phyloP scores from a whole-genome alignment of 768 basidiomycete genomes.

The Mycena kentingensis region DNA sequence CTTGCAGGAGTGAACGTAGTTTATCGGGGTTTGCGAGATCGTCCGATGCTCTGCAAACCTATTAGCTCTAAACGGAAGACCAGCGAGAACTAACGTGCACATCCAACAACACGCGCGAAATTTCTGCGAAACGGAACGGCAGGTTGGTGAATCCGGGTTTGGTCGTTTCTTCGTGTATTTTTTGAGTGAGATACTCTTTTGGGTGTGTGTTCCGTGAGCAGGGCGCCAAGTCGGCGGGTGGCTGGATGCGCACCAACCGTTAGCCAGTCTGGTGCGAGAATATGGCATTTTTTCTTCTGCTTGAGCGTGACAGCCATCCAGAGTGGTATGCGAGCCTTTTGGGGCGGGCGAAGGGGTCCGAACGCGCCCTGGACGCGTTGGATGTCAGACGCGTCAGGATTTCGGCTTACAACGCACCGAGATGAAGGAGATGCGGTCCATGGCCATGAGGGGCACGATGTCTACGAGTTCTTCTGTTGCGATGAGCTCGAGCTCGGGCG shows the following conservation, averaged over 20 bases:
- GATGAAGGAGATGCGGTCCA: constrained; percentile 91
- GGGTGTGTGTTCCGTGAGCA: not conserved
- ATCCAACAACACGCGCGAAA: constrained; percentile 90
- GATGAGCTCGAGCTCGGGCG: constrained; percentile 85
- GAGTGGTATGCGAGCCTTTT: constrained; percentile 81
- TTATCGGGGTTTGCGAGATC: constrained; percentile 86
- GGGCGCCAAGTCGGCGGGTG: not conserved
- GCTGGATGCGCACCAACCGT: constrained; percentile 62
- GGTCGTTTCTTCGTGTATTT: constrained; percentile 73
- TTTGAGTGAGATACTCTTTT: constrained; percentile 78
- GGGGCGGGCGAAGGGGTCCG: constrained; percentile 89
- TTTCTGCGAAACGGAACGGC: constrained; percentile 88
- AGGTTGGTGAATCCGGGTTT: constrained; percentile 73
- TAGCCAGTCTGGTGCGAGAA: constrained; percentile 90
- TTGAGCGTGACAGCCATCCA: constrained; percentile 98
- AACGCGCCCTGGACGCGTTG: constrained; percentile 66
- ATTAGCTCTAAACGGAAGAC: not conserved
- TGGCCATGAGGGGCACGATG: constrained; percentile 84
- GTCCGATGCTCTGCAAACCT: constrained; percentile 72
- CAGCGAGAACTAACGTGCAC: constrained; percentile 54
- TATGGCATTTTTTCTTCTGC: constrained; percentile 91
- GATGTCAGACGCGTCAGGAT: constrained; percentile 17
- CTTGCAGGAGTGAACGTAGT: constrained; percentile 83
- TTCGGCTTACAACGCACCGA: constrained; percentile 53
- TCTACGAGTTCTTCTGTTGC: constrained; percentile 84